These are phyloP conservation scores for Nakazawaea molendinolei DNA, from an alignment of 805 yeast species.

Conservation along the genomic window DNA sequence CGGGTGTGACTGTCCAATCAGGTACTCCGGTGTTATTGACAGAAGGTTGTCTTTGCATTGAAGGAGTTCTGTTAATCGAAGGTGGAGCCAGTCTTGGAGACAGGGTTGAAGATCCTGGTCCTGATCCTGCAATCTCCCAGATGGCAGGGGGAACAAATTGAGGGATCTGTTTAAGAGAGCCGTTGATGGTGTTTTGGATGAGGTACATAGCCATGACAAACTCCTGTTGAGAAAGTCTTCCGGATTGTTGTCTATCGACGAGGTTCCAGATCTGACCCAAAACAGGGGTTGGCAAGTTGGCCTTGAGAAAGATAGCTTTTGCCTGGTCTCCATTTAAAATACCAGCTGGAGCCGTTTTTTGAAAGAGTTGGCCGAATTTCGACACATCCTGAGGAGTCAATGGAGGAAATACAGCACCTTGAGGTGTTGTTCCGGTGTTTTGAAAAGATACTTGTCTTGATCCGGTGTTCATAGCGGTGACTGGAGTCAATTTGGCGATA, in stretches of 20 bases:
- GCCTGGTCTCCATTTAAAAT: conserved; percentile 75
- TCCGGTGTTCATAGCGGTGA: conserved; percentile 24
- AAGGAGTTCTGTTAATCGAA: conserved; percentile 3
- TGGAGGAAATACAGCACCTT: conserved; percentile 36
- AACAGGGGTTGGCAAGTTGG: conserved; percentile 69
- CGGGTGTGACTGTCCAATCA: conserved; percentile 65
- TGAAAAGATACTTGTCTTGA: conserved; percentile 20
- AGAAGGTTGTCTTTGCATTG: conserved; percentile 13
- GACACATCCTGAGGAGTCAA: conserved; percentile 52
- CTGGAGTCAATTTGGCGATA: conserved; percentile 47
- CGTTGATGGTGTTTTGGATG: conserved; percentile 73
- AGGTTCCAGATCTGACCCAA: conserved; percentile 87
- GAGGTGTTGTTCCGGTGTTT: conserved; percentile 1
- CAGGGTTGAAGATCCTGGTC: not conserved
- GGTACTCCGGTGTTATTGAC: conserved; percentile 16
- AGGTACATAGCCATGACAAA: conserved; percentile 93
- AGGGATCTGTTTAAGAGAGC: conserved; percentile 39
- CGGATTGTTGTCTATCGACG: conserved; percentile 71
- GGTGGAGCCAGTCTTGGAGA: conserved; percentile 1
- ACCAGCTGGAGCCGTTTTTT: conserved; percentile 54
- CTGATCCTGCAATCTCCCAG: conserved; percentile 23
- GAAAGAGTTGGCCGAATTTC: conserved; percentile 66
- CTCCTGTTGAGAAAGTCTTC: conserved; percentile 65
- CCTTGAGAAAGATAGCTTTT: conserved; percentile 79
- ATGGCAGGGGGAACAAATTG: conserved; percentile 25